Conservation (phyloP, 306 rosid species). For the Quercus ilex region DNA sequence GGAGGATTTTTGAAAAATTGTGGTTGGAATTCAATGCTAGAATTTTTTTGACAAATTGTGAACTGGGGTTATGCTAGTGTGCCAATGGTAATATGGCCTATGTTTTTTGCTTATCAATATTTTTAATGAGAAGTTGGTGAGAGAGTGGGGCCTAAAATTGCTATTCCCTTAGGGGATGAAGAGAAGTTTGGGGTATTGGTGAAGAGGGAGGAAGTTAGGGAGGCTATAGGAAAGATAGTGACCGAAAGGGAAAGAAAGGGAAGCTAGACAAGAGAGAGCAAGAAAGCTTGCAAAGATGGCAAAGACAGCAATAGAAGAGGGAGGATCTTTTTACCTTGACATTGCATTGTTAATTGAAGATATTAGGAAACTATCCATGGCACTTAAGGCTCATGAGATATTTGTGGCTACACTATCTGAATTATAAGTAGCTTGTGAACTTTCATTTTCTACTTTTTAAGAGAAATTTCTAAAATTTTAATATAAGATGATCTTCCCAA, state of each 20-base stretch:
- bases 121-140: slow-evolving; percentile 35
- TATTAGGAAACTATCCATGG: not conserved
- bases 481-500: no score
- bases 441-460: not conserved
- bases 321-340: slow-evolving; percentile 29
- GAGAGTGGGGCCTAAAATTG: slow-evolving; percentile 7
- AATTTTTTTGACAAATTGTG: not conserved
- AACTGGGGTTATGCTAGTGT: slow-evolving; percentile 31
- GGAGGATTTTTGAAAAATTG: slow-evolving; percentile 59
- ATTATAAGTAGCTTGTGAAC: not conserved
- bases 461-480: no score
- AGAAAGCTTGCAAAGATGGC: slow-evolving; percentile 28
- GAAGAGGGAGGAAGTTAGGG: slow-evolving; percentile 8
- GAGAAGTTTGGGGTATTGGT: slow-evolving; percentile 10
- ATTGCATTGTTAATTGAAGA: slow-evolving; percentile 17
- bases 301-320: slow-evolving; percentile 19
- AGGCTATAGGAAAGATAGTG: slow-evolving; percentile 10
- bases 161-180: not conserved
- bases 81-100: slow-evolving; percentile 64
- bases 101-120: slow-evolving; percentile 47
- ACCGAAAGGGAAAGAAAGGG: slow-evolving; percentile 16
- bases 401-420: not conserved
- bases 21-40: slow-evolving; percentile 69
- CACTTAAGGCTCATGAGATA: not conserved
- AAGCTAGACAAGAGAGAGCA: slow-evolving; percentile 24